Evolutionary conservation across 2,329 filamentous ascomycete genomes (phyloP).

Genomic region (Ophiostoma australiae): DNA sequence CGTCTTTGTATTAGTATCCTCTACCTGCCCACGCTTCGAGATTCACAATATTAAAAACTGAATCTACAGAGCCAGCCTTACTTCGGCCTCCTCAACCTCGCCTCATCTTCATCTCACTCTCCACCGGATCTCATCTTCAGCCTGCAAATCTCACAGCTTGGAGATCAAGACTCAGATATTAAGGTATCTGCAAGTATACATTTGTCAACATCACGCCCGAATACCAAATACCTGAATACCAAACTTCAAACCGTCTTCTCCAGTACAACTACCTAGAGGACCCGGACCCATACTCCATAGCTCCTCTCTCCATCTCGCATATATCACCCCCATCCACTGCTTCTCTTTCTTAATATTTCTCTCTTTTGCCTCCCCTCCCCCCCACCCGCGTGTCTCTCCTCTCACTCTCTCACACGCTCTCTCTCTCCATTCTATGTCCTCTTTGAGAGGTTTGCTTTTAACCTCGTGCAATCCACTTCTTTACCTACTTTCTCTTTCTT

Average conservation of each 20-base stretch:
- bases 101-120: neutral
- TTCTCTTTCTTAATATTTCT: conserved; percentile 4
- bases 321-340: conserved; percentile 14
- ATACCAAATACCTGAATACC: neutral
- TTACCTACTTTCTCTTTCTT: neutral
- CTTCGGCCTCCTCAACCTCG: neutral
- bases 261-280: neutral
- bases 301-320: conserved; percentile 9
- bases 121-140: neutral
- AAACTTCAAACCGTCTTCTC: neutral
- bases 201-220: neutral
- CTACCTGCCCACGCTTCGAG: conserved; percentile 37
- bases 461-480: conserved; percentile 4
- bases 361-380: conserved; percentile 1
- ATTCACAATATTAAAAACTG: conserved; percentile 25
- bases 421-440: conserved; percentile 14
- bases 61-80: conserved; percentile 23
- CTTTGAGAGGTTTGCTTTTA: conserved; percentile 4
- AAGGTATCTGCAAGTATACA: neutral
- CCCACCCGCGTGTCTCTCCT: neutral
- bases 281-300: conserved; percentile 14
- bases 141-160: neutral
- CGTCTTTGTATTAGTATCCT: conserved; percentile 40
- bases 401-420: neutral
- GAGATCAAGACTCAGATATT: neutral